Evolutionary conservation across 495 filamentous ascomycete genomes (phyloP).

Genomic region (Cercophora scortea): DNA sequence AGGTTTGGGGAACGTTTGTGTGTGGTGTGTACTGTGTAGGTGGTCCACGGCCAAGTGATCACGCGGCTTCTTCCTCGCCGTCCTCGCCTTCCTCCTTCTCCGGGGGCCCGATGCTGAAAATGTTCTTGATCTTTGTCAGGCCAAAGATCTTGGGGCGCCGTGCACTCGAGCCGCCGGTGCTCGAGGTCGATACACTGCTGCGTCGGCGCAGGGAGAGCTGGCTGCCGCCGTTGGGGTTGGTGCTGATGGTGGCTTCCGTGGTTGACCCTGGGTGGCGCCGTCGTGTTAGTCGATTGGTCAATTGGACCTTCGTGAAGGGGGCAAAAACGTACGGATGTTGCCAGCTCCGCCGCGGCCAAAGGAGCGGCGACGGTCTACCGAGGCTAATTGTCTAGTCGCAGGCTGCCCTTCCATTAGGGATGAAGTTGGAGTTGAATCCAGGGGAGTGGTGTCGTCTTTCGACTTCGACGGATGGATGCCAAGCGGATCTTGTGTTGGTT

Average conservation of each 20-base stretch:
- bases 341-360: constrained; percentile 17
- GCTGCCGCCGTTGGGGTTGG: not conserved
- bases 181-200: constrained; percentile 11
- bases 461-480: too few species aligned
- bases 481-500: too few species aligned
- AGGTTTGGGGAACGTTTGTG: too few species aligned
- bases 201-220: constrained; percentile 1
- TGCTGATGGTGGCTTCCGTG: not conserved
- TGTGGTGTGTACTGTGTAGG: too few species aligned
- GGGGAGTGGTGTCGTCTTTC: too few species aligned
- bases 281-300: not conserved
- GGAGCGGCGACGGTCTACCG: constrained; percentile 4
- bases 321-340: constrained; percentile 13
- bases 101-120: not conserved
- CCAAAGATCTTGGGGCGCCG: constrained; percentile 3
- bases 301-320: not conserved
- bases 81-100: too few species aligned
- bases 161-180: not conserved
- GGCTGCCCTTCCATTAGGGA: too few species aligned
- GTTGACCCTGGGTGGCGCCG: not conserved
- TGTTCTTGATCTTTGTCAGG: constrained; percentile 6
- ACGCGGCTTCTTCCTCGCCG: too few species aligned
- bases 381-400: not conserved
- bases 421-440: too few species aligned
- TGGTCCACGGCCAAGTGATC: too few species aligned